A percentile compares a stretch with the other conserved stretches of the same genome.
phyloP scores from a whole-genome alignment of 2,329 filamentous ascomycete genomes.

The Nigrospora oryzae region DNA sequence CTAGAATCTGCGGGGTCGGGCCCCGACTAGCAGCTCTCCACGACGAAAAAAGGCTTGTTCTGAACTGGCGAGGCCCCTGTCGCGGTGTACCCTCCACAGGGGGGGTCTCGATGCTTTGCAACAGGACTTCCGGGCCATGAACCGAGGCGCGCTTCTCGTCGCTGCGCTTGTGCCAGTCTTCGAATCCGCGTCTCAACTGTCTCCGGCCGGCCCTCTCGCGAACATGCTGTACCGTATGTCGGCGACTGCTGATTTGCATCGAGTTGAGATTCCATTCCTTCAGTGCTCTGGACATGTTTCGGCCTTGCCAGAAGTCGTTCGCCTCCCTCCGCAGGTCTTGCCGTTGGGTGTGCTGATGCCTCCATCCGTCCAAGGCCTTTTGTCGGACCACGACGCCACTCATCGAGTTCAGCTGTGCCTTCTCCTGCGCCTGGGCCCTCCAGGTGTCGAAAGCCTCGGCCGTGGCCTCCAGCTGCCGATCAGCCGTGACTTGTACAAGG shows the following conservation, averaged over 20 bases:
- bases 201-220: constrained; percentile 20
- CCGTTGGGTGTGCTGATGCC: constrained; percentile 8
- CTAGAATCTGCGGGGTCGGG: neutral
- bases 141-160: constrained; percentile 17
- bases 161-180: constrained; percentile 18
- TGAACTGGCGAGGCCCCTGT: constrained; percentile 10
- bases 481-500: constrained; percentile 11
- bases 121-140: constrained; percentile 13
- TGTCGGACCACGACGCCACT: constrained; percentile 13
- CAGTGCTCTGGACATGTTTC: constrained; percentile 11
- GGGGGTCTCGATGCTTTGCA: constrained; percentile 11
- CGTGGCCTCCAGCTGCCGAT: constrained; percentile 13
- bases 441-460: constrained; percentile 14
- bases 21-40: constrained; percentile 12
- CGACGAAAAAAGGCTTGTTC: constrained; percentile 10
- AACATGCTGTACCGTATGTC: constrained; percentile 17
- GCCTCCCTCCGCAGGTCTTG: constrained; percentile 12
- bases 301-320: constrained; percentile 14
- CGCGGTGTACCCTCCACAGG: constrained; percentile 14
- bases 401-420: constrained; percentile 7
- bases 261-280: constrained; percentile 21
- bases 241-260: constrained; percentile 17
- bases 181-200: constrained; percentile 16
- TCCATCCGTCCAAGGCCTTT: constrained; percentile 16
- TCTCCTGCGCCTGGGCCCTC: constrained; percentile 15